phyloP scores from a whole-genome alignment of 2,329 filamentous ascomycete species.

The Arthrobotrys megalospora region DNA sequence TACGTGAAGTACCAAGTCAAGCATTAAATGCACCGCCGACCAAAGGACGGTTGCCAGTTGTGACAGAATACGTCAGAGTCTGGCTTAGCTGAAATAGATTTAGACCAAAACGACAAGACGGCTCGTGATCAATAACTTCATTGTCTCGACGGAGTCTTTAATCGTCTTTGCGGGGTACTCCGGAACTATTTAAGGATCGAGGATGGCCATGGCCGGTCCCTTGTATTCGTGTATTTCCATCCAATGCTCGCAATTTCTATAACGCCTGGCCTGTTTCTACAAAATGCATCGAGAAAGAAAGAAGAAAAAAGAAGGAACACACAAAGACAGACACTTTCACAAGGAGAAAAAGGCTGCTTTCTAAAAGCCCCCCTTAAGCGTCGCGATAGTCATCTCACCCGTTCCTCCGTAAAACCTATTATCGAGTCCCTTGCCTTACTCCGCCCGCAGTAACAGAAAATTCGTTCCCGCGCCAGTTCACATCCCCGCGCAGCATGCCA shows the following conservation, averaged over 20 bases:
- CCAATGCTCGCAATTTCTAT: slow-evolving; percentile 26
- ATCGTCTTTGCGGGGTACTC: neutral
- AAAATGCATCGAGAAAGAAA: slow-evolving; percentile 9
- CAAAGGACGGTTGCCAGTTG: slow-evolving; percentile 5
- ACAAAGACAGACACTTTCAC: neutral
- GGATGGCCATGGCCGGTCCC: no score
- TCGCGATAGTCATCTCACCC: slow-evolving; percentile 22
- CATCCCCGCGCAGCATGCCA: slow-evolving; percentile 89
- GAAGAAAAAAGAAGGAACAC: neutral
- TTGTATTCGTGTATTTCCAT: slow-evolving; percentile 22
- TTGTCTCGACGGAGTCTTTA: neutral
- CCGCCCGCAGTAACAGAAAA: slow-evolving; percentile 57
- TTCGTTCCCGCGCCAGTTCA: slow-evolving; percentile 82
- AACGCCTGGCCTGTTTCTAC: slow-evolving; percentile 19
- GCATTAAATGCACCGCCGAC: slow-evolving; percentile 25
- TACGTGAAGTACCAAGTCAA: neutral
- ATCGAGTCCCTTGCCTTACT: slow-evolving; percentile 43
- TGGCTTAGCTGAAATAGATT: neutral
- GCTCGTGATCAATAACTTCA: slow-evolving; percentile 21
- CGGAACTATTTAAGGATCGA: slow-evolving; percentile 5
- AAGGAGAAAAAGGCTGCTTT: slow-evolving; percentile 2
- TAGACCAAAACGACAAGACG: slow-evolving; percentile 3
- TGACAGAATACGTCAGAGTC: slow-evolving; percentile 14
- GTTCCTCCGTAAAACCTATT: slow-evolving; percentile 18
- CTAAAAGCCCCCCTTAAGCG: neutral